Conservation (phyloP, 768 basidiomycete genomes). For the Trametes villosa region DNA sequence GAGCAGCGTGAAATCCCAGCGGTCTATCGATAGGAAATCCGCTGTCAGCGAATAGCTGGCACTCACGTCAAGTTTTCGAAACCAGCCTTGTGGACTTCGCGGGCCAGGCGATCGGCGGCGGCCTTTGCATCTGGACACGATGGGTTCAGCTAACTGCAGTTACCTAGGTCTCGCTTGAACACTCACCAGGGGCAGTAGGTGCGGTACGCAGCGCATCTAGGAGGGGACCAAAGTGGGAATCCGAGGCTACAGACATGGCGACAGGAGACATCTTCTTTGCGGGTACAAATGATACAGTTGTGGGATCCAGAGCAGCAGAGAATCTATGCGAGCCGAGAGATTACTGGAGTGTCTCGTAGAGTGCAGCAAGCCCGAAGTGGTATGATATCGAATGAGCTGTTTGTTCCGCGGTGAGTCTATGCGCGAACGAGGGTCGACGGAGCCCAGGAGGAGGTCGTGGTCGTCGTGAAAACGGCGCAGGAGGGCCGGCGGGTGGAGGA, state of each 20-base stretch:
- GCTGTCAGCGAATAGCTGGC: neutral
- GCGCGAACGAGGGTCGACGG: neutral
- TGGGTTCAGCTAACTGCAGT: neutral
- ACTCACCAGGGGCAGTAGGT: slow-evolving; percentile 43
- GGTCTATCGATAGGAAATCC: neutral
- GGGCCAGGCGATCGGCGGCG: slow-evolving; percentile 79
- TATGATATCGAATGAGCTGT: slow-evolving; percentile 5
- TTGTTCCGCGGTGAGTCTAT: neutral
- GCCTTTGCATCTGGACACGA: slow-evolving; percentile 71
- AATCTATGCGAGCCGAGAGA: slow-evolving; percentile 29
- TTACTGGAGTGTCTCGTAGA: slow-evolving; percentile 29
- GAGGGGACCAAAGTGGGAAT: slow-evolving; percentile 49
- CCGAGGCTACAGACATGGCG: slow-evolving; percentile 48
- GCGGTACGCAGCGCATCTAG: slow-evolving; percentile 45
- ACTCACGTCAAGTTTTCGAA: slow-evolving; percentile 64
- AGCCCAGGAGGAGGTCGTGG: neutral
- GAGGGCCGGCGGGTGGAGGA: slow-evolving; percentile 7
- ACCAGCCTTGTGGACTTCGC: slow-evolving; percentile 67
- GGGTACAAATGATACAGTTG: slow-evolving; percentile 34
- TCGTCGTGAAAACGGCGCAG: slow-evolving; percentile 6
- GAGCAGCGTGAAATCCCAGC: neutral
- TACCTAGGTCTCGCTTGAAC: neutral
- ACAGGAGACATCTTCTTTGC: slow-evolving; percentile 58
- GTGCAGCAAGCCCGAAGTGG: slow-evolving; percentile 11
- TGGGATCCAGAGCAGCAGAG: slow-evolving; percentile 17